Evolutionary conservation across 768 basidiomycete species (phyloP).

Genomic region (Glaciozyma martinii): DNA sequence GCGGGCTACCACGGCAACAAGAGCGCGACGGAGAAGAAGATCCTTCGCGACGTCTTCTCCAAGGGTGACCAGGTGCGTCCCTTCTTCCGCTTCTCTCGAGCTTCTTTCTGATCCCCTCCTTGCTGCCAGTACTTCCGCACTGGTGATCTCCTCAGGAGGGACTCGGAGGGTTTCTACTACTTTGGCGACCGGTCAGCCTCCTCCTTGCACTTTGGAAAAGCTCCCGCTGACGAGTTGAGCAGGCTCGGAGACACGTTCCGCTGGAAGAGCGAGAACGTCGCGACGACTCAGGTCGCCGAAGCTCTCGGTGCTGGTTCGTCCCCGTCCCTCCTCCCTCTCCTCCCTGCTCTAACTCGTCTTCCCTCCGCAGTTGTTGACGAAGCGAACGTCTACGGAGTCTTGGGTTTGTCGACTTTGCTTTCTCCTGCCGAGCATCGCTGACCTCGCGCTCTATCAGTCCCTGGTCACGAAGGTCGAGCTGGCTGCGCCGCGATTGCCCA

Average conservation of each 20-base stretch:
- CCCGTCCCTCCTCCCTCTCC: not conserved
- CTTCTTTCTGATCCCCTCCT: not conserved
- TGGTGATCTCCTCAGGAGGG: constrained; percentile 21
- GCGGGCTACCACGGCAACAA: constrained; percentile 25
- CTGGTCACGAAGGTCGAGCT: constrained; percentile 27
- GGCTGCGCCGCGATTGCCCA: constrained; percentile 28
- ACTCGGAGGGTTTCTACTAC: constrained; percentile 16
- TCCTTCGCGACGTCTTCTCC: constrained; percentile 22
- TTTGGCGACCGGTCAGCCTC: not conserved
- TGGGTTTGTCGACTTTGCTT: not conserved
- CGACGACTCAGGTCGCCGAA: constrained; percentile 17
- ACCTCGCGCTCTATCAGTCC: constrained; percentile 9
- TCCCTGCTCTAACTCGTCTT: not conserved
- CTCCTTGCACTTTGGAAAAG: not conserved
- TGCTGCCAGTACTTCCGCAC: constrained; percentile 11
- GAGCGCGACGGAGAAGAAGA: constrained; percentile 27
- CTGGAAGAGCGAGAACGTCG: constrained; percentile 29
- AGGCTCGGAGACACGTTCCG: constrained; percentile 29
- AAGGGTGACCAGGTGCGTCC: constrained; percentile 11
- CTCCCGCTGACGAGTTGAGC: constrained; percentile 5
- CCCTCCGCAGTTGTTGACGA: constrained; percentile 9
- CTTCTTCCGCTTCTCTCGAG: constrained; percentile 1
- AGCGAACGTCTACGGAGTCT: constrained; percentile 25
- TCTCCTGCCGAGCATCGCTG: not conserved
- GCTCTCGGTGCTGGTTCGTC: constrained; percentile 7